Evolutionary conservation across 371 early-diverging fungal genomes (phyloP), one percentile per base, ranked within the genome.

Genomic region (Mucor plumbeus): DNA sequence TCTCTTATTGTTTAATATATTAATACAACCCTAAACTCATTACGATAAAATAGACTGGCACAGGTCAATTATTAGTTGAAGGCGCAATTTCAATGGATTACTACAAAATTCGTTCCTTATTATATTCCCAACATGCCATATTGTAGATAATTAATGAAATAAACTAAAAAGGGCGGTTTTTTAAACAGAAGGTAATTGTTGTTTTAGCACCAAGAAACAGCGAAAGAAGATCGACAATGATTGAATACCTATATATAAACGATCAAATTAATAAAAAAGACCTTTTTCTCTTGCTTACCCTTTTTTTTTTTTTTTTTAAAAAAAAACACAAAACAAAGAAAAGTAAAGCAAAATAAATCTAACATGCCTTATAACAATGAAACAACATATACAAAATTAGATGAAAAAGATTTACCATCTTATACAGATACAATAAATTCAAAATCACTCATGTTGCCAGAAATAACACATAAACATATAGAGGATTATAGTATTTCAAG

Each of bases 91-190:
- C 85, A 7, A 61, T 70, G 15, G 90, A 90, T 64, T 91, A 88
- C 73, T 88, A 86, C 65, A 83, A 81, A 59, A 79, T 90, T 34
- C 70, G 92, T 53, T 74, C 82, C 17, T 65, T 90, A 31, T 63
- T 91, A 54, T 91, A 91, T 75, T 61, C 77, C 31, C 85, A 85
- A 68, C 88, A 87, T 72, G 90, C 89, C 31, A 83, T 88, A 67
- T 65, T 91, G 64, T 90, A 81, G 50, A 21, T 21, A 19, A 50
- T 26, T 50, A 50, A 26, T 10, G 10, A 33, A 44, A 60, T 34
- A 44, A 60, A 34, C 47, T 35, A 48, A 47, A 50, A 9, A 21
- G 26, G 26, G 19, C 19, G 50, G 19, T 47, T 47, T 47, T 47
- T 47, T 26, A 26, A 26, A 26, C 48, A 47, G 21, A n/a, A 43